Evolutionary conservation across 2,329 filamentous ascomycete species (phyloP), one percentile per base, ranked within the genome.

Genomic region (Microthyrium microscopicum): DNA sequence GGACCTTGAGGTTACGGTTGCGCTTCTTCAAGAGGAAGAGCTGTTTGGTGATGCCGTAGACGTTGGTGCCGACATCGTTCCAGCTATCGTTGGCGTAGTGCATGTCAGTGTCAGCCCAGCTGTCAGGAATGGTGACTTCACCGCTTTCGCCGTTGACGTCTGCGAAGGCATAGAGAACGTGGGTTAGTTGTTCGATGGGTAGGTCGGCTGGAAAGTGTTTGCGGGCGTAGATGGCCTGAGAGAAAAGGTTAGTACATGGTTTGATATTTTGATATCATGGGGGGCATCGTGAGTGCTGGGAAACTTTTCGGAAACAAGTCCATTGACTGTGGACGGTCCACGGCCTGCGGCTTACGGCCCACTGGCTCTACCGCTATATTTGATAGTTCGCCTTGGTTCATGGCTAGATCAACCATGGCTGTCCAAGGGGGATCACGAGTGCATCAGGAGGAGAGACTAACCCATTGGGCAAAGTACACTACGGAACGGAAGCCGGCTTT

Each of bases 111-210:
- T 85, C 81, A 17, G 79, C 66, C 52, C 68, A 84, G 2, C 60
- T 55, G 45, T 89, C 80, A 1, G 70, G 75, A 5, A 81, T 60
- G 47, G 66, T 68, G 7, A 55, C 83, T 55, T 91, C 81, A 31
- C 87, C 87, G 20, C 68, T 72, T 3, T 87, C 80, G 3, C 74
- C 65, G 4, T 71, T 68, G 38, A 93, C 70, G 51, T 94, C 91
- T 48, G 82, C 87, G 56, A 95, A 95, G 12, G 85, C 68, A 46
- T 94, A 94, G 12, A 94, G 70, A 4, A 95, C 58, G 49, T 95
- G 87, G 0, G 85, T 95, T 26, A 94, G 68, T 36, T 81, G 77
- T 35, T 84, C 70, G 3, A 67, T 73, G 1, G 81, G 80, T 5
- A 95, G 67, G 49, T 92, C 73, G 49, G 91, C 78, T 0, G 85